Evolutionary conservation across 2,329 filamentous ascomycete genomes (phyloP).

Genomic region (Colletotrichum tamarilloi): DNA sequence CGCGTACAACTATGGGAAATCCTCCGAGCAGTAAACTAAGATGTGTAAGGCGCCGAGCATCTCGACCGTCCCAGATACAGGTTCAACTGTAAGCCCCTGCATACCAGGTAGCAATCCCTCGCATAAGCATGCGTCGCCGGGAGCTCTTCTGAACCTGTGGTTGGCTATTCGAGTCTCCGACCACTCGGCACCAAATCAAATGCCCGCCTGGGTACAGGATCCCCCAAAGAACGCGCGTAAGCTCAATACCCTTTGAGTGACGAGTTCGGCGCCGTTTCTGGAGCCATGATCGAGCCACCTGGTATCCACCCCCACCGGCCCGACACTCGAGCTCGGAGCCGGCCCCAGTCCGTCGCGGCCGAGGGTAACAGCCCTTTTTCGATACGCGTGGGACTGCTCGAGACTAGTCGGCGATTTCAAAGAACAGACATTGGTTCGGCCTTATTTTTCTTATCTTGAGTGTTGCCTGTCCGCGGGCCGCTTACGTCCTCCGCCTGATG

Average conservation of each 20-base stretch:
- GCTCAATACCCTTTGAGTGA: neutral
- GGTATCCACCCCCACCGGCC: constrained; percentile 23
- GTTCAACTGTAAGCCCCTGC: neutral
- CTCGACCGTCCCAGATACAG: constrained; percentile 8
- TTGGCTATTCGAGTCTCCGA: neutral
- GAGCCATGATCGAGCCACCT: constrained; percentile 25
- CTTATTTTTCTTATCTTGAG: neutral
- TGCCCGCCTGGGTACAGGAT: neutral
- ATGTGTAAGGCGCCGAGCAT: constrained; percentile 18
- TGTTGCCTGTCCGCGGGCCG: neutral
- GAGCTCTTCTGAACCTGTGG: neutral
- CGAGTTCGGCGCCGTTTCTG: constrained; percentile 28
- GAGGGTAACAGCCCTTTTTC: neutral
- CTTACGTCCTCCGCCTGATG: neutral
- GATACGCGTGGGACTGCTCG: neutral
- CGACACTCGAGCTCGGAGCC: constrained; percentile 8
- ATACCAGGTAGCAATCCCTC: neutral
- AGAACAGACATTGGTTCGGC: neutral
- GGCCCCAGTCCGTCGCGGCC: constrained; percentile 2
- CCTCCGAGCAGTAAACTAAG: constrained; percentile 4
- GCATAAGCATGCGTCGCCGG: too few relatives aligned
- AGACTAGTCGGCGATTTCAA: neutral
- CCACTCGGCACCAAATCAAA: neutral
- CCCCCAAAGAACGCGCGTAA: constrained; percentile 8
- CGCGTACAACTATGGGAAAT: neutral